Conservation (phyloP, 305 asterid genomes). For the Fraxinus dipetala region DNA sequence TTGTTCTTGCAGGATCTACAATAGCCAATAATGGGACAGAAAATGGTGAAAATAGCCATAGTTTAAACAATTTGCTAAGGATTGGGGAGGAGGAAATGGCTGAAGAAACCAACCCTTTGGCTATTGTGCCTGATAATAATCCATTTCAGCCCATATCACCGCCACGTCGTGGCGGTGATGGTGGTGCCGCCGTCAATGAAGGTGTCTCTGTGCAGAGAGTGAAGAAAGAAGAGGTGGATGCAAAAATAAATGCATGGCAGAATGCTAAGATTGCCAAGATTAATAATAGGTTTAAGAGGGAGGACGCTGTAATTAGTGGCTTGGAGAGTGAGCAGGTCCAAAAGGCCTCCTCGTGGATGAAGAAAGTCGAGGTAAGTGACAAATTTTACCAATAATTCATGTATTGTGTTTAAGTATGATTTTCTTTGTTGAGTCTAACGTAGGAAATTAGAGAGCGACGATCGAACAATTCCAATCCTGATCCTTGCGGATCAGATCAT, state of each 20-base stretch:
- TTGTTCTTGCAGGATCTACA: conserved; percentile 70
- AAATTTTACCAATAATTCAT: background rate
- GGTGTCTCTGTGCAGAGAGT: conserved; percentile 49
- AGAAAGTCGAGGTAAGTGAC: conserved; percentile 82
- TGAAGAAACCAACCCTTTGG: conserved; percentile 63
- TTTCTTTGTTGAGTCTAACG: background rate
- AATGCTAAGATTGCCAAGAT: conserved; percentile 77
- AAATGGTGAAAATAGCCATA: conserved; percentile 20
- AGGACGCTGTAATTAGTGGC: conserved; percentile 71
- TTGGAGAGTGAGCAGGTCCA: conserved; percentile 89
- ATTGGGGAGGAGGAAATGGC: conserved; percentile 64
- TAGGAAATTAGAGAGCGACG: background rate
- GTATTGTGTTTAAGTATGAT: background rate
- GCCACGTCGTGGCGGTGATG: conserved; percentile 30
- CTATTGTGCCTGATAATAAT: conserved; percentile 57
- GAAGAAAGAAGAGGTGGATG: conserved; percentile 80
- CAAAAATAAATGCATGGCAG: conserved; percentile 89
- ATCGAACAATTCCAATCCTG: background rate
- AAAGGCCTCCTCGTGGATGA: conserved; percentile 83
- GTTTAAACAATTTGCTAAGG: conserved; percentile 40
- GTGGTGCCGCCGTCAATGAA: background rate
- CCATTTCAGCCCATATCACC: conserved; percentile 31
- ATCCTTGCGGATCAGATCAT: background rate
- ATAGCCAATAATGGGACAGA: conserved; percentile 26
- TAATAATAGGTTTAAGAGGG: conserved; percentile 83